Conservation (phyloP, 2,329 filamentous ascomycete species). For the Paecilomyces niveus region DNA sequence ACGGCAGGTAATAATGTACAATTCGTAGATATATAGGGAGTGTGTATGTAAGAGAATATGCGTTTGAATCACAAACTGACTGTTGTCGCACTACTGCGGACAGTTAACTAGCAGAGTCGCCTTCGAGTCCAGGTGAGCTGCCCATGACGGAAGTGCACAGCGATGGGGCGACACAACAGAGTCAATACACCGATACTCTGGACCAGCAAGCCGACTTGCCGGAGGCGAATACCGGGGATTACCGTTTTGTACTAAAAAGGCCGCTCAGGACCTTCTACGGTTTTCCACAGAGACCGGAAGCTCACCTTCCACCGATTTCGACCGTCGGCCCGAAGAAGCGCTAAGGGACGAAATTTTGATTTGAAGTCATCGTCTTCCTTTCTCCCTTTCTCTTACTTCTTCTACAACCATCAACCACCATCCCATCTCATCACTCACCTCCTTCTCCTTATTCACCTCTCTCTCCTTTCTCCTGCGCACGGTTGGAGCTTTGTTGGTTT, state of each 20-base stretch:
- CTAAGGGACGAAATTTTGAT: slow-evolving; percentile 11
- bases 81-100: neutral
- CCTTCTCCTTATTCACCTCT: slow-evolving; percentile 11
- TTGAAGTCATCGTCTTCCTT: slow-evolving; percentile 9
- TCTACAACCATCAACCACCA: slow-evolving; percentile 8
- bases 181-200: slow-evolving; percentile 3
- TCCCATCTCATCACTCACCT: slow-evolving; percentile 23
- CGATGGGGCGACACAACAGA: neutral
- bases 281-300: neutral
- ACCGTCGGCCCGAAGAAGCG: slow-evolving; percentile 8
- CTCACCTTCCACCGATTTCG: slow-evolving; percentile 31
- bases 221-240: neutral
- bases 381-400: slow-evolving; percentile 13
- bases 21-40: neutral
- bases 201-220: neutral
- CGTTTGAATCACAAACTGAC: neutral
- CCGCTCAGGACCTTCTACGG: slow-evolving; percentile 1
- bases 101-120: neutral
- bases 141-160: neutral
- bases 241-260: neutral
- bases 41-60: neutral
- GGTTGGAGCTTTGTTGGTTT: slow-evolving; percentile 13
- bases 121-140: neutral
- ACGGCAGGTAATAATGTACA: slow-evolving; percentile 3
- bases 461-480: slow-evolving; percentile 10